Evolutionary conservation across 495 filamentous ascomycete species (phyloP).

Genomic region (Lichenothelia convexa): DNA sequence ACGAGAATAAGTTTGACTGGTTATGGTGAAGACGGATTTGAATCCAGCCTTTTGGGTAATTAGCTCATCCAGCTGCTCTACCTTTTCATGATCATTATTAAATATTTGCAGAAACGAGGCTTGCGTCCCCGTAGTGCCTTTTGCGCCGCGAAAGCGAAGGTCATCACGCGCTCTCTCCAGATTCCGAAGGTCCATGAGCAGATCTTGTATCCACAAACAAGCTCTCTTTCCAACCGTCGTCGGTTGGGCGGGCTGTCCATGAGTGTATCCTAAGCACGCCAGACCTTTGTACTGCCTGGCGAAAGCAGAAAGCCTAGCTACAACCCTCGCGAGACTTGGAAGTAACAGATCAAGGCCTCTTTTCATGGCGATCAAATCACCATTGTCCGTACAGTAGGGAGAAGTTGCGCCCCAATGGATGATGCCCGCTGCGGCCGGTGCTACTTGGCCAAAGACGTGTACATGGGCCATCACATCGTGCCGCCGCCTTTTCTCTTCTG

Average conservation of each 20-base stretch:
- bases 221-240: conserved; percentile 75
- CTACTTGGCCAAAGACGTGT: conserved; percentile 50
- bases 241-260: conserved; percentile 53
- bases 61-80: conserved; percentile 52
- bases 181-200: conserved; percentile 71
- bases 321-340: conserved; percentile 70
- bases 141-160: conserved; percentile 67
- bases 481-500: conserved; percentile 62
- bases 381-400: conserved; percentile 54
- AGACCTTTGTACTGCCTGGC: conserved; percentile 56
- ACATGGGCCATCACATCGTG: conserved; percentile 46
- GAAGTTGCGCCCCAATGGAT: conserved; percentile 62
- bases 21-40: conserved; percentile 48
- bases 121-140: conserved; percentile 63
- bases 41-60: conserved; percentile 80
- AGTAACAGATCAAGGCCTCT: conserved; percentile 59
- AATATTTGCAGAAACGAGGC: conserved; percentile 76
- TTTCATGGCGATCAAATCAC: conserved; percentile 68
- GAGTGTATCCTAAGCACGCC: conserved; percentile 63
- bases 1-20: conserved; percentile 59
- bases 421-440: conserved; percentile 69
- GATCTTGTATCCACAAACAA: conserved; percentile 72
- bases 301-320: conserved; percentile 62
- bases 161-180: conserved; percentile 56
- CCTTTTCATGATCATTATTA: conserved; percentile 57